Evolutionary conservation across 2,329 filamentous ascomycete species (phyloP).

Genomic region (Ampelomyces quisqualis): DNA sequence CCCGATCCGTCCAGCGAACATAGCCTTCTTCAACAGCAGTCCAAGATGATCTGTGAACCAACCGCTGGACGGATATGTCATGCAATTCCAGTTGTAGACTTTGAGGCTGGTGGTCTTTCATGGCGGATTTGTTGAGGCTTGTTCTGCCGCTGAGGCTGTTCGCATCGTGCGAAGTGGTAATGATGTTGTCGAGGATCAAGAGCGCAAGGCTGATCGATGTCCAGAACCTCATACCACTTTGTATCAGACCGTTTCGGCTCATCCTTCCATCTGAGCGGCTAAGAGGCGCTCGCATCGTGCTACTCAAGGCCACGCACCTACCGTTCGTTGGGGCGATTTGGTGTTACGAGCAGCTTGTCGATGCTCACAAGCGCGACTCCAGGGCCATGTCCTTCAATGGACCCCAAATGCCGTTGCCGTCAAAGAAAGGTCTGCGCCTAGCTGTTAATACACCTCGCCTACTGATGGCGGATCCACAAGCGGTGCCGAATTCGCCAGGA

Average conservation of each 20-base stretch:
- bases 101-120: conserved; percentile 8
- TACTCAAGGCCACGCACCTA: conserved; percentile 61
- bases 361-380: conserved; percentile 21
- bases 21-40: conserved; percentile 29
- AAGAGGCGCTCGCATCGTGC: conserved; percentile 59
- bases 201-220: conserved; percentile 33
- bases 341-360: conserved; percentile 59
- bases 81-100: neutral
- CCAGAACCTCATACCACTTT: conserved; percentile 71
- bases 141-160: conserved; percentile 32
- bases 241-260: conserved; percentile 71
- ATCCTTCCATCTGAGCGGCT: conserved; percentile 66
- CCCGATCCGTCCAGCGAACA: conserved; percentile 25
- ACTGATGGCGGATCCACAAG: conserved; percentile 28
- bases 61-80: conserved; percentile 12
- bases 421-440: conserved; percentile 31
- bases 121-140: conserved; percentile 17
- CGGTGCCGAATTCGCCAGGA: conserved; percentile 19
- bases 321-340: conserved; percentile 71
- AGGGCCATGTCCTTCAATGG: conserved; percentile 33
- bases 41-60: conserved; percentile 17
- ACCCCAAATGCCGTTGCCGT: conserved; percentile 31
- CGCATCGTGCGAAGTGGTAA: neutral
- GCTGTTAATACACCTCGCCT: conserved; percentile 38
- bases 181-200: neutral